Base-by-base conservation (phyloP, 2,329 filamentous ascomycete species). In the Diaporthe australafricana region DNA sequence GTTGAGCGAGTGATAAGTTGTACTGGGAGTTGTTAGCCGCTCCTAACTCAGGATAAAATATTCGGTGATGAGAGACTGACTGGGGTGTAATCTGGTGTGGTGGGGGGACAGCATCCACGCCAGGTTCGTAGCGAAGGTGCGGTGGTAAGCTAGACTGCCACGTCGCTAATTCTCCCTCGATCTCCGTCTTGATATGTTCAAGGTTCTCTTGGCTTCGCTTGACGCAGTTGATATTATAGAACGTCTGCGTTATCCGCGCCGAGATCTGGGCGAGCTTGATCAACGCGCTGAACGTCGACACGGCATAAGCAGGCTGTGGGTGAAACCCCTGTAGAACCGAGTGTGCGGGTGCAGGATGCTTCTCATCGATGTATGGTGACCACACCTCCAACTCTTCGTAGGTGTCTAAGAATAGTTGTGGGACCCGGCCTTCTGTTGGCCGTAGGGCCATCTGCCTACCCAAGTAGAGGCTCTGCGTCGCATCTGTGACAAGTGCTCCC, bases 311-410 rank as follows among this genome's bases (percentile, higher is more conserved):
- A 25, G 55, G 55, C 25, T 57, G 55, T 22, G 55, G 35, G 14
- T 35, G 25, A 27, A 40, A 57, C 25, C 55, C 27, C 35, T 40
- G 12, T 4, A 57, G 55, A 5, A 57, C 8, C 55, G n/a, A n/a
- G n/a, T n/a, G n/a, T n/a, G n/a, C n/a, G n/a, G n/a, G n/a, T n/a
- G n/a, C n/a, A n/a, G n/a, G n/a, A n/a, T n/a, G n/a, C n/a, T n/a
- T n/a, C 3, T 25, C n/a, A 20, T 57, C 55, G 2, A 57, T 42
- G 4, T 40, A 35, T 4, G 55, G 55, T 22, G 55, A 27, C 55
- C 55, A 57, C 22, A 27, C 55, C 20, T 57, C 55, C 55, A 57
- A 27, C 35, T 57, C 55, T 22, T 57, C 55, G 22, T 57, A 57
- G 3, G 25, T 57, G 22, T 57, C 55, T 35, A 57, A 22, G 14